phyloP scores from a whole-genome alignment of 805 yeast genomes.

The Yarrowia sp. region DNA sequence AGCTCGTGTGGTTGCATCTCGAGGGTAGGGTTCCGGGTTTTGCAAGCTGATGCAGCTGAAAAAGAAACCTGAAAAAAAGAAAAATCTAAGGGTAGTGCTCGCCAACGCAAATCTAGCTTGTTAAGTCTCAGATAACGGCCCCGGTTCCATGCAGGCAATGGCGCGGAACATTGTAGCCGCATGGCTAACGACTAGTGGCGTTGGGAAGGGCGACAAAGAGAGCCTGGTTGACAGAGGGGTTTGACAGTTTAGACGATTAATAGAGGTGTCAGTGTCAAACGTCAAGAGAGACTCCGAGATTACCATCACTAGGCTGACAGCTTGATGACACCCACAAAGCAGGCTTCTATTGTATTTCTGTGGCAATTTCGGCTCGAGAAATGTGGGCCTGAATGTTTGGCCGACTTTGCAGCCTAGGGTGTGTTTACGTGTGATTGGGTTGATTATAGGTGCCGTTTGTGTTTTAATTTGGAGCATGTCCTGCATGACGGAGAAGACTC shows the following conservation, averaged over 20 bases:
- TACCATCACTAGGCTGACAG: neutral
- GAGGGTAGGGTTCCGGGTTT: neutral
- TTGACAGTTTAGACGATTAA: constrained; percentile 12
- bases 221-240: constrained; percentile 23
- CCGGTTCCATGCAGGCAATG: constrained; percentile 7
- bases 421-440: neutral
- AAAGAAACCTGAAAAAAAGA: neutral
- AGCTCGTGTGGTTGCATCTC: constrained; percentile 34
- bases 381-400: neutral
- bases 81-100: neutral
- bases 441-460: neutral
- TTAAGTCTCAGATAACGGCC: constrained; percentile 27
- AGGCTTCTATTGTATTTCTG: neutral
- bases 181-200: constrained; percentile 6
- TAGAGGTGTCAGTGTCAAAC: constrained; percentile 9
- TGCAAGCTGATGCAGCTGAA: neutral
- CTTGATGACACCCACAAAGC: neutral
- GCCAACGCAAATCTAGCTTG: constrained; percentile 2
- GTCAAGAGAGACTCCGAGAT: constrained; percentile 6
- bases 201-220: neutral
- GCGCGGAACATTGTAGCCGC: constrained; percentile 12
- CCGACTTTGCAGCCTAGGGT: neutral
- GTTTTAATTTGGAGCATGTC: neutral
- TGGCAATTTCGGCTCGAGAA: neutral
- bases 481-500: constrained; percentile 26